Base-by-base conservation (phyloP, 202 grass and related monocot species). In the Musa balbisiana region DNA sequence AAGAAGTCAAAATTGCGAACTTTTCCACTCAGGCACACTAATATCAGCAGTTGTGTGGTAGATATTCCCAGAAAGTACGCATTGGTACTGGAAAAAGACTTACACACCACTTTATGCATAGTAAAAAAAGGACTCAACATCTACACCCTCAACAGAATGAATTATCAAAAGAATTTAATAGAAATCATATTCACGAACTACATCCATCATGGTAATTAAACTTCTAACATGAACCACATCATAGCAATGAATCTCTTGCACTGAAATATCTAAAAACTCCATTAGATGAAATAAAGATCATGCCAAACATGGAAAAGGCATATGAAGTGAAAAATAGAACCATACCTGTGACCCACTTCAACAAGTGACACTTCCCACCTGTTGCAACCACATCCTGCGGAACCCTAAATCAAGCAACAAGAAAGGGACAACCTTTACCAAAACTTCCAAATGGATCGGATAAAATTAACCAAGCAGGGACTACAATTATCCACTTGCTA, bases 271-370 rank as follows among this genome's bases (percentile, higher is more conserved):
- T 64, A 8, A 63, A 29, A 12, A 1, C 69, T 9, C 53, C 59
- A 55, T 66, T 14, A 51, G 1, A 67, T 43, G 54, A 50, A 25
- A 19, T 43, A 43, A 6, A 43, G 33, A 43, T 43, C n/a, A 12
- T 50, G 62, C 21, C 69, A 67, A 53, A 81, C 29, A 55, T 43
- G 33, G 33, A 75, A 53, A 51, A 74, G 55, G 13, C 43, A 52
- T 9, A 76, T 43, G 52, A 53, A 56, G 21, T 53, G 20, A n/a
- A 10, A 53, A 71, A 63, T 27, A 49, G 25, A 20, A 65, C n/a
- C 56, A 60, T 83, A 96, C 92, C 92, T 90, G 83, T 96, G 69
- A 92, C 89, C 92, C 92, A 96, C 78, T 85, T 87, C 76, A 88
- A 96, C 78, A 90, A 74, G 62, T 83, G 80, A 77, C 92, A 96